Base-by-base conservation (phyloP, 2,329 filamentous ascomycete species). In the Pyrenophora graminea region DNA sequence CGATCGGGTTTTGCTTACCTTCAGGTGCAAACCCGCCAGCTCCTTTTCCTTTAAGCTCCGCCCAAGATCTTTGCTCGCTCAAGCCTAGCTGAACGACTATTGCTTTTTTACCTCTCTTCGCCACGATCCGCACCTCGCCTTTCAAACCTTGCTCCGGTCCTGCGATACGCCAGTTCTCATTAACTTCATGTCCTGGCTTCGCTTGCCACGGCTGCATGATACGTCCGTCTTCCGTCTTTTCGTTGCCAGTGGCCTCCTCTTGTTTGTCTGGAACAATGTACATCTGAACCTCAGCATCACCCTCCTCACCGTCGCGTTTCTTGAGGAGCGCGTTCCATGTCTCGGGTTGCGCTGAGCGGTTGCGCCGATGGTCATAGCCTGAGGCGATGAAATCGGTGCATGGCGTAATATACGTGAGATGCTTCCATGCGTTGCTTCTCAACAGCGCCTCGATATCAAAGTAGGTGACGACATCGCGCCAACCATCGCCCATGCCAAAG, bases 331-430 rank as follows among this genome's bases (percentile, higher is more conserved):
- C 43, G 45, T 69, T 55, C 70, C 69, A 73, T 23, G 45, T 62
- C 38, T 64, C 61, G 1, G 69, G 69, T 38, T 72, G 69, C 19
- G 63, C 58, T 4, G 56, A 45, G 8, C 70, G 63, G 40, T 62
- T 67, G 19, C 51, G 47, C 3, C 63, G 59, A 36, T 67, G 64
- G 25, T 71, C 69, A 46, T 71, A 70, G 23, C 68, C 66, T 3
- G 63, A 68, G 8, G 69, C 57, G 32, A 71, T 60, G 41, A 73
- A 73, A 34, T 71, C 70, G 3, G 69, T 70, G 30, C 64, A 68
- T 4, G 67, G 66, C 3, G 66, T 70, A 15, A 66, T 63, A 49
- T 70, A 72, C 0, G 62, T 55, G 10, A 72, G 57, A 19, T 66
- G 64, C 45, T 59, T 69, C 70, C 70, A 73, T 1, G 60, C 69